Conservation (phyloP, 2,329 filamentous ascomycete species). For the Fusarium mangiferae region DNA sequence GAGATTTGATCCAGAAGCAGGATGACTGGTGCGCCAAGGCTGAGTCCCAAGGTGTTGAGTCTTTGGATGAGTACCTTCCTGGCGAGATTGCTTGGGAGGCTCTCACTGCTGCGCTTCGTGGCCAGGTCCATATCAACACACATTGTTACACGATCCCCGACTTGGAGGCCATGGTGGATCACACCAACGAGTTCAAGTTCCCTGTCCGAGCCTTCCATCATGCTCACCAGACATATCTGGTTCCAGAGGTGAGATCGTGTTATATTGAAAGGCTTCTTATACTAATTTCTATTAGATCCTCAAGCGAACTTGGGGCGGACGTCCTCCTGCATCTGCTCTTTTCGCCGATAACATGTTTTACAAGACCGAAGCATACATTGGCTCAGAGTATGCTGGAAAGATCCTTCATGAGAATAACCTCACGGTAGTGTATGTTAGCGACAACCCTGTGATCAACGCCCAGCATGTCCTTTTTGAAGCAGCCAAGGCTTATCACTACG, state of each 20-base stretch:
- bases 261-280: not conserved
- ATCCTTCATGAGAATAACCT: conserved; percentile 72
- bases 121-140: conserved; percentile 75
- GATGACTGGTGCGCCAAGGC: conserved; percentile 75
- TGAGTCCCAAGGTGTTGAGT: conserved; percentile 59
- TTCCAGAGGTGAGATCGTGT: conserved; percentile 65
- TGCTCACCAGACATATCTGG: conserved; percentile 72
- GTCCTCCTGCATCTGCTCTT: conserved; percentile 66
- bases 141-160: conserved; percentile 79
- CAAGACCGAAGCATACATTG: conserved; percentile 73
- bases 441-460: conserved; percentile 76
- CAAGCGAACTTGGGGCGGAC: conserved; percentile 65
- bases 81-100: conserved; percentile 72
- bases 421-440: conserved; percentile 74
- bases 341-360: conserved; percentile 81
- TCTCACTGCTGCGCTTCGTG: conserved; percentile 69
- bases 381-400: conserved; percentile 73
- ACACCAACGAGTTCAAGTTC: conserved; percentile 78
- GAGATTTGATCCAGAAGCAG: conserved; percentile 65
- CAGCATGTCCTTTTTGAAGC: conserved; percentile 76
- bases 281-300: conserved; percentile 54
- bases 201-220: conserved; percentile 75
- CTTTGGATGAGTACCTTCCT: conserved; percentile 67
- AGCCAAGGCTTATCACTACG: conserved; percentile 68
- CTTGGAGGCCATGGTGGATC: conserved; percentile 74